These are phyloP conservation scores for rapeseed (Brassica napus) DNA, from an alignment of 345 rosid species.

Conservation along the genomic window DNA sequence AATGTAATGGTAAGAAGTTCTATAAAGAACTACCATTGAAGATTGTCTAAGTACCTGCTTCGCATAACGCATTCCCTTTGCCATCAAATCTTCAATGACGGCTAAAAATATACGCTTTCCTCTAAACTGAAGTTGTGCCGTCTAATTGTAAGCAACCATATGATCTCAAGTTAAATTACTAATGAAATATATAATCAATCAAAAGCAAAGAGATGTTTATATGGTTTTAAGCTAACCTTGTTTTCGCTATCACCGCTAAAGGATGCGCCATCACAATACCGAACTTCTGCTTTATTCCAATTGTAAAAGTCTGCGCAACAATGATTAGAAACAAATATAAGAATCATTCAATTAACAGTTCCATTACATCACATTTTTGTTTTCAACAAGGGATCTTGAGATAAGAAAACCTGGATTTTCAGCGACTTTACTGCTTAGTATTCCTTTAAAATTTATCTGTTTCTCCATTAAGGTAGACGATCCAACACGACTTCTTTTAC, in stretches of 20 bases:
- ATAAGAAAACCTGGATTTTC: background rate
- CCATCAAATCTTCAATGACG: background rate
- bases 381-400: background rate
- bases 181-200: background rate
- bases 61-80: background rate
- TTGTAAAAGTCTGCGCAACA: background rate
- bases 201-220: background rate
- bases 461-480: background rate
- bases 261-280: slow-evolving; percentile 4
- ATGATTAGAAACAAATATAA: background rate
- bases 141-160: background rate
- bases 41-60: background rate
- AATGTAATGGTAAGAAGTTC: no score
- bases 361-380: background rate
- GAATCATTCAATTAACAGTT: background rate
- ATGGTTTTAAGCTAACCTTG: background rate
- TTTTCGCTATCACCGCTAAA: background rate
- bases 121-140: background rate
- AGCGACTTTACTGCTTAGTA: background rate
- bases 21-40: no score
- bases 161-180: background rate
- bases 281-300: background rate
- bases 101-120: background rate
- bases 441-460: no score
- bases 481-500: background rate